phyloP scores from a whole-genome alignment of 345 rosid species.

The Theobroma cacao region DNA sequence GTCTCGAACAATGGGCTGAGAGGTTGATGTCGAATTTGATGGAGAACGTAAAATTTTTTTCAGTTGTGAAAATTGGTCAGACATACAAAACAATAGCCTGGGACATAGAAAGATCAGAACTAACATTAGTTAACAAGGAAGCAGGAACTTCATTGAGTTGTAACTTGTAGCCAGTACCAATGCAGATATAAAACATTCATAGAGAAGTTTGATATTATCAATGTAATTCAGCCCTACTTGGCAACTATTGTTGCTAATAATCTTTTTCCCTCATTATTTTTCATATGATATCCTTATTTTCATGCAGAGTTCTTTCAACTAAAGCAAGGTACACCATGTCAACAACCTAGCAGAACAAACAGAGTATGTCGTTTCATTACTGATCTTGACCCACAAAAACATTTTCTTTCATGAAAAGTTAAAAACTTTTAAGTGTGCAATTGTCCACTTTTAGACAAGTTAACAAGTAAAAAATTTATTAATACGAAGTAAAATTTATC shows the following conservation, averaged over 20 bases:
- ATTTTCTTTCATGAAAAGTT: not conserved
- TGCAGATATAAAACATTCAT: not conserved
- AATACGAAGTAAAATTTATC: not conserved
- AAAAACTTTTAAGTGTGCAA: not conserved
- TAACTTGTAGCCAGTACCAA: not conserved
- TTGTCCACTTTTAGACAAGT: not conserved
- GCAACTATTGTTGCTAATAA: not conserved
- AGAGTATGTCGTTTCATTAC: not conserved
- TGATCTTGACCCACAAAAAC: not conserved
- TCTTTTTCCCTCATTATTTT: not conserved
- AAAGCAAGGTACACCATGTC: not conserved
- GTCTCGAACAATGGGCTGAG: slow-evolving; percentile 38
- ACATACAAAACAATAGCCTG: slow-evolving; percentile 84
- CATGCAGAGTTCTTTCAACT: not conserved
- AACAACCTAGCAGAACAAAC: not conserved
- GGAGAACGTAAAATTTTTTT: slow-evolving; percentile 57
- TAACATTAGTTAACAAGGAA: slow-evolving; percentile 41
- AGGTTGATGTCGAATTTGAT: slow-evolving; percentile 44
- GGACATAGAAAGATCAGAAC: slow-evolving; percentile 64
- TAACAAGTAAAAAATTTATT: not conserved
- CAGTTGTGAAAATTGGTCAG: slow-evolving; percentile 84
- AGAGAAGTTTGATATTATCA: not conserved
- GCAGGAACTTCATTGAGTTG: not conserved
- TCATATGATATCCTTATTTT: not conserved
- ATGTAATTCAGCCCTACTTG: not conserved